Evolutionary conservation across 257 asterid genomes (phyloP), one percentile per base, ranked within the genome.

Genomic region (Cruciata laevipes): DNA sequence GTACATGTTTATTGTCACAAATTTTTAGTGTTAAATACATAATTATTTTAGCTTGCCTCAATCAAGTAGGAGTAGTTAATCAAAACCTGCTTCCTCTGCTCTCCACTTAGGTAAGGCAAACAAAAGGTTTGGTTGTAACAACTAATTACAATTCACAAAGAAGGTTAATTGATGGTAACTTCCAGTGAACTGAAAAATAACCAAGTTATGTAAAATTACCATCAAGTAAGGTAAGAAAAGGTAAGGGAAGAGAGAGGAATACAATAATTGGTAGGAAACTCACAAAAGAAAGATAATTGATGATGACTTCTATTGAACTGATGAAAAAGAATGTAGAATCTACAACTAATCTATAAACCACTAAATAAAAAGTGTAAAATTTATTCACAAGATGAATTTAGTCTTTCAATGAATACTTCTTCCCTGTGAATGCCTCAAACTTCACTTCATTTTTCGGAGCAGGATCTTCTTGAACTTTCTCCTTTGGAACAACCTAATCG

Each of bases 401-500:
- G 61, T 35, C 79, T 66, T 67, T 74, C 49, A 78, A 51, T 24
- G 82, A 78, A 32, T 74, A 74, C 47, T 79, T 79, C 80, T 72
- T 79, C 60, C 83, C 83, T 1, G 76, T 61, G 40, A 79, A 75
- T 37, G 78, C 80, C 65, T 75, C 72, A 44, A 79, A 79, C 61
- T 75, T 79, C 33, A 63, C 51, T 60, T 61, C 79, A 14, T 35
- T 56, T 71, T 74, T 68, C 59, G 51, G 61, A 59, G 72, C 42
- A 52, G 61, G 16, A 24, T 74, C 76, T 67, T 74, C 66, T 9
- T 23, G 61, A 40, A 23, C 71, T n/a, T 47, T 47, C 70, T 66
- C 76, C 67, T 77, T 67, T 8, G 76, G 21, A 10, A 52, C 53
- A 59, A 13, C 73, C 77, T 74, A 69, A 11, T 8, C 4, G 49